A percentile compares a stretch with the other conserved stretches of the same genome.
phyloP scores from a whole-genome alignment of 441 rosid species.

The Eruca vesicaria region DNA sequence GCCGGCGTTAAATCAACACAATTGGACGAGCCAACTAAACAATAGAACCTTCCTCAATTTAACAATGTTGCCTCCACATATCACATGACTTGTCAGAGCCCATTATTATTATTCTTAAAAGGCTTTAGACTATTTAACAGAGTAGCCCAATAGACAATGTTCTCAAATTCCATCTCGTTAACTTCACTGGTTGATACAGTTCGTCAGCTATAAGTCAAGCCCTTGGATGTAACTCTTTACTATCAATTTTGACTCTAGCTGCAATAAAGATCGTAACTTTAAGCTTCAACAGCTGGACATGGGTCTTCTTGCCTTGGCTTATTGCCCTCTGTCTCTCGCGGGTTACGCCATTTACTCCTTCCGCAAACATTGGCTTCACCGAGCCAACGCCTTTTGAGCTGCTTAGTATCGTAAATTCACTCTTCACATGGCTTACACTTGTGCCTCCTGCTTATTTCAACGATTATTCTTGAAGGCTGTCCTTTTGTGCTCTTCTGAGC shows the following conservation, averaged over 20 bases:
- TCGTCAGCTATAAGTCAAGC: conserved; percentile 40
- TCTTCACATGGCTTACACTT: not conserved
- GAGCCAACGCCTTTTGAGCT: conserved; percentile 61
- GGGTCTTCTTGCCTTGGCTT: conserved; percentile 92
- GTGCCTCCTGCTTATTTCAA: not conserved
- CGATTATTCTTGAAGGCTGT: not conserved
- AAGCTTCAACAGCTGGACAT: conserved; percentile 73
- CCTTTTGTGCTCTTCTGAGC: not conserved
- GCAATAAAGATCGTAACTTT: conserved; percentile 52
- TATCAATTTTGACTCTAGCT: conserved; percentile 52
- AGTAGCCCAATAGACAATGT: not conserved
- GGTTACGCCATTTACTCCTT: conserved; percentile 58
- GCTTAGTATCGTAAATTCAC: conserved; percentile 28
- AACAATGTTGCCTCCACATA: not conserved
- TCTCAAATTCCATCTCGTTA: conserved; percentile 5
- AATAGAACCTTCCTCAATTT: conserved; percentile 5
- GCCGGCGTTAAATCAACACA: conserved; percentile 2
- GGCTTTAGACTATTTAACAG: not conserved
- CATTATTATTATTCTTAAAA: not conserved
- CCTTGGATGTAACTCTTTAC: conserved; percentile 44
- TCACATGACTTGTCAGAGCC: conserved; percentile 7
- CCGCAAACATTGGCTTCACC: conserved; percentile 53
- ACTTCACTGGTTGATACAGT: conserved; percentile 42
- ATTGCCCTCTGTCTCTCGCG: conserved; percentile 55
- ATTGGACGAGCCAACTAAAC: not conserved